phyloP scores from a whole-genome alignment of 2,329 filamentous ascomycete genomes.

The Byssochlamys sp. region DNA sequence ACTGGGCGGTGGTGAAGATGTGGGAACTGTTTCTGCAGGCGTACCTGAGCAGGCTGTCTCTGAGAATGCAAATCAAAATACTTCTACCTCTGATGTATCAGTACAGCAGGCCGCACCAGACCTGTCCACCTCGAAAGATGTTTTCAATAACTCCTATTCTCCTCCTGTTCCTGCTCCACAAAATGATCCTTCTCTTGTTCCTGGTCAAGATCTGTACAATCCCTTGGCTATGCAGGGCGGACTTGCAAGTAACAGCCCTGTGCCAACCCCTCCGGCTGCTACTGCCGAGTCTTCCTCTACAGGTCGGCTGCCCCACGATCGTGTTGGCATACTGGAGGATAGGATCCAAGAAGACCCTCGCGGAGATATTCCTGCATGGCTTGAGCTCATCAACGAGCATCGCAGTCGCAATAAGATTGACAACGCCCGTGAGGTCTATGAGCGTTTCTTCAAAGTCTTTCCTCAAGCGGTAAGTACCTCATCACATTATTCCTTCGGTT shows the following conservation, averaged over 20 bases:
- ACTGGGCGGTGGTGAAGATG: conserved; percentile 40
- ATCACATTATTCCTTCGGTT: conserved; percentile 1
- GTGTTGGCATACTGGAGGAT: conserved; percentile 73
- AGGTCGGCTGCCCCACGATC: conserved; percentile 60
- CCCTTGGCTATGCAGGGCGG: conserved; percentile 22
- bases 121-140: conserved; percentile 38
- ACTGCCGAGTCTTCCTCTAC: conserved; percentile 34
- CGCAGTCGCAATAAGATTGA: conserved; percentile 72
- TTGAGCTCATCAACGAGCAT: conserved; percentile 75
- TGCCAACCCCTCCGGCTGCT: conserved; percentile 32
- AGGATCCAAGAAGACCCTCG: conserved; percentile 85
- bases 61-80: conserved; percentile 48
- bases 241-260: conserved; percentile 27
- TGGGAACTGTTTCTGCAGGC: conserved; percentile 39
- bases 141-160: conserved; percentile 43
- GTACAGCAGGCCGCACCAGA: conserved; percentile 49
- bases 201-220: conserved; percentile 29
- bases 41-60: conserved; percentile 46
- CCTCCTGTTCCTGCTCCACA: conserved; percentile 38
- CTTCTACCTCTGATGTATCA: conserved; percentile 50
- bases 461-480: conserved; percentile 70
- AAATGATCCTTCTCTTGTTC: conserved; percentile 28
- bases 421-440: conserved; percentile 68
- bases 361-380: conserved; percentile 86
- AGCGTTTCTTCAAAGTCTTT: conserved; percentile 78